Percentiles rank a stretch among this genome's conserved stretches.
phyloP scores from a whole-genome alignment of 192 early-diverging fungal genomes.

The Linnemannia exigua region DNA sequence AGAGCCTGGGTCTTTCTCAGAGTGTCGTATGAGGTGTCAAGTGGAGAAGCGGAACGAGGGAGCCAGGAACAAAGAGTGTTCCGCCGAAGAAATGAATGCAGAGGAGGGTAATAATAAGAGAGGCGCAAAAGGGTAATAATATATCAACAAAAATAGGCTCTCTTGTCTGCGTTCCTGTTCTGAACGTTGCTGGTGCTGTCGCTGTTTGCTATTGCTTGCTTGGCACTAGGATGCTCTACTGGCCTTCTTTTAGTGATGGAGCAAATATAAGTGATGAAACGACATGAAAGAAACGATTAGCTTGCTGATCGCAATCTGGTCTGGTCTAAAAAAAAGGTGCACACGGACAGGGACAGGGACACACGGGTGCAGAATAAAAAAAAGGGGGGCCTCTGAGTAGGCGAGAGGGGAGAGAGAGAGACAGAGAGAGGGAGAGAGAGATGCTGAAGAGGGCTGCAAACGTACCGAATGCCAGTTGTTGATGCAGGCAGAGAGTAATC shows the following conservation, averaged over 20 bases:
- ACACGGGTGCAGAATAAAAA: not conserved
- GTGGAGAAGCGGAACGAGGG: not conserved
- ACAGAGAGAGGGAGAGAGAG: not conserved
- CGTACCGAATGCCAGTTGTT: not conserved
- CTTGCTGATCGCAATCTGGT: not conserved
- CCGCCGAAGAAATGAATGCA: not conserved
- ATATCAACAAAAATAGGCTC: no score
- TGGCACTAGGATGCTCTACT: no score
- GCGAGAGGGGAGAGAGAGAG: not conserved
- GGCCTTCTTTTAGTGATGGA: no score
- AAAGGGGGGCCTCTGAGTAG: not conserved
- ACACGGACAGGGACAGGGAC: conserved; percentile 1
- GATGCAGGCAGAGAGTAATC: not conserved
- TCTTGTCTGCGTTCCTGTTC: no score
- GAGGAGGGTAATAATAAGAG: not conserved
- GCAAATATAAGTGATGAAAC: not conserved
- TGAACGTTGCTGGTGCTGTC: no score
- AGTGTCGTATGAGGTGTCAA: not conserved
- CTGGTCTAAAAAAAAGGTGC: not conserved
- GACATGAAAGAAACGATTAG: not conserved
- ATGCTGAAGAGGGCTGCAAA: not conserved
- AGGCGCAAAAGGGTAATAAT: not conserved
- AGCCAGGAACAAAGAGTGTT: conserved; percentile 10
- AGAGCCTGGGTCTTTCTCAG: not conserved
- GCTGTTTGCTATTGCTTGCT: no score